Base-by-base conservation (phyloP, 2,329 filamentous ascomycete species). In the Cadophora sp. region DNA sequence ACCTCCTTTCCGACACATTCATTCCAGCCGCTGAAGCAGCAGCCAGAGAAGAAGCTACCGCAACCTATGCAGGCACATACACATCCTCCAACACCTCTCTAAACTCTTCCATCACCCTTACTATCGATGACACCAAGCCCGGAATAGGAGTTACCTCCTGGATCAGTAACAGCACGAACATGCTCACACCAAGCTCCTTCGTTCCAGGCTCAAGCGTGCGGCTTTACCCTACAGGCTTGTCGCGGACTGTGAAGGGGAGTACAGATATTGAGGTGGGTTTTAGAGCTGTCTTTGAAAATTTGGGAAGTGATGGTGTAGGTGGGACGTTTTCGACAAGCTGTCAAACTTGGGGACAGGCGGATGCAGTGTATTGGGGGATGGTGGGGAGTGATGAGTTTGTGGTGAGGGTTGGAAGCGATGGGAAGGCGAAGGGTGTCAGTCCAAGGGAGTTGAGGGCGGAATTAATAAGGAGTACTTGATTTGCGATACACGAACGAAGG, bases 1-100 rank as follows among this genome's bases (percentile, higher is more conserved):
- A 79, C 64, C 48, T 75, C 8, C 68, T 81, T n/a, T 69, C 68
- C 0, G 71, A 77, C 24, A 68, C 70, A 0, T 63, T 80, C 12
- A 53, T 80, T 1, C 79, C 79, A 0, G 77, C 78, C 1, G 65
- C 80, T 6, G 73, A 76, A 64, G 72, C 70, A 0, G 76, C 79
- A 59, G 78, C 78, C 0, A 72, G 73, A 11, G 62, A 50, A 14
- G 76, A 80, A 69, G 76, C 78, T 1, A 53, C 66, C 7, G 46
- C 3, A 74, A 61, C 24, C 11, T 71, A 76, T 4, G 77, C 73
- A 2, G 80, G 79, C 62, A 72, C 56, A 0, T 76, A 74, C 24
- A 37, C 31, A 3, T 26, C 53, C 46, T 64, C 74, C 1, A 64
- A 67, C 27, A 50, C 55, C 9, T 66, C 26, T 34, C 46, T 69